phyloP scores from a whole-genome alignment of 2,329 filamentous ascomycete species.

The Didymella keratinophila region DNA sequence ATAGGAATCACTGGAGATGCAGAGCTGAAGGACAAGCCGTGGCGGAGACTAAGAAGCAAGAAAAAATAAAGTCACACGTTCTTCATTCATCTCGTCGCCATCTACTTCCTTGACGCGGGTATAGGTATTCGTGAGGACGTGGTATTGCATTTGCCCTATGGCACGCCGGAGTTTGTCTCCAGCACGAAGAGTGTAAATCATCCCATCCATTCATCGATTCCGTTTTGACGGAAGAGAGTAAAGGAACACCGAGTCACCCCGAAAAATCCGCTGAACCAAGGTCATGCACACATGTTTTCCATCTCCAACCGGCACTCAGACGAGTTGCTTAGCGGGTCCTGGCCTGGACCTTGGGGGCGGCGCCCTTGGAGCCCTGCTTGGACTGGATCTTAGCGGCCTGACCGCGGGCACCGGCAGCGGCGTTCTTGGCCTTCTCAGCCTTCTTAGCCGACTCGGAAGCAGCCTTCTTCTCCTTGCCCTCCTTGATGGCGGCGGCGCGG shows the following conservation, averaged over 20 bases:
- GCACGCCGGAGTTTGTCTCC: conserved; percentile 39
- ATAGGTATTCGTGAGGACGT: conserved; percentile 41
- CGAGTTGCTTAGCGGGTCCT: conserved; percentile 77
- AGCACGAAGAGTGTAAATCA: conserved; percentile 41
- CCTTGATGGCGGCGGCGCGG: conserved; percentile 89
- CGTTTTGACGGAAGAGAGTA: conserved; percentile 36
- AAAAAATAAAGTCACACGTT: not conserved
- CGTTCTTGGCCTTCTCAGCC: conserved; percentile 97
- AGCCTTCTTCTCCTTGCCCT: conserved; percentile 98
- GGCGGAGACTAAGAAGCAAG: not conserved
- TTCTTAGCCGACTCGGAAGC: conserved; percentile 91
- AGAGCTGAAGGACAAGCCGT: not conserved
- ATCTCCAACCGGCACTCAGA: conserved; percentile 18
- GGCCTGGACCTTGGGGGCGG: conserved; percentile 82
- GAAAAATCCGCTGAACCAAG: conserved; percentile 41
- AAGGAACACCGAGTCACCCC: conserved; percentile 42
- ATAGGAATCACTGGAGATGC: not conserved
- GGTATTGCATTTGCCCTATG: conserved; percentile 49
- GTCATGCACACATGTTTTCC: conserved; percentile 33
- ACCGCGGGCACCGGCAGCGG: conserved; percentile 76
- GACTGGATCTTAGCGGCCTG: conserved; percentile 81
- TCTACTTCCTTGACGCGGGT: not conserved
- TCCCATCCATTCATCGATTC: conserved; percentile 44
- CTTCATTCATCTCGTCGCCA: not conserved
- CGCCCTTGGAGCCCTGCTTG: conserved; percentile 98